These are phyloP conservation scores for Backusella parvicylindrica DNA, from an alignment of 192 early-diverging fungal species.

Conservation along the genomic window DNA sequence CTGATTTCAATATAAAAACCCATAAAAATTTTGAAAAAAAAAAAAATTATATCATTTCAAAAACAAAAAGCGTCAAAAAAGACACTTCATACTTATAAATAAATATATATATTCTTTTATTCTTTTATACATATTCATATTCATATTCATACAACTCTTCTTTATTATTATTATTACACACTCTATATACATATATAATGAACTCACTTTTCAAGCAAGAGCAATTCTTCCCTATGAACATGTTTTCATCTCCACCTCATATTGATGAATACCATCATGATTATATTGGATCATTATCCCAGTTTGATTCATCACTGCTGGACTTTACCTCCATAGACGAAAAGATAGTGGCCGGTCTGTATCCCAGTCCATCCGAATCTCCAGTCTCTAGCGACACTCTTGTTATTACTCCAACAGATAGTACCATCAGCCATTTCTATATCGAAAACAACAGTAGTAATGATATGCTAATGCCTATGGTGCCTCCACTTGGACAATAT, in stretches of 20 bases:
- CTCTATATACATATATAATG: neutral
- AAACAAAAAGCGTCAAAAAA: neutral
- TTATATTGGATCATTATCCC: conserved; percentile 7
- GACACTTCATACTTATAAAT: neutral
- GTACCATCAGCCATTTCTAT: neutral
- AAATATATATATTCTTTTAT: neutral
- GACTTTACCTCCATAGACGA: neutral
- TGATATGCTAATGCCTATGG: neutral
- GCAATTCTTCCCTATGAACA: neutral
- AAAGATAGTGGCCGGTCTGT: neutral
- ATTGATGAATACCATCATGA: neutral
- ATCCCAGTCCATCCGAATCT: conserved; percentile 13
- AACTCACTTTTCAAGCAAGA: neutral
- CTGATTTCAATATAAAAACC: neutral
- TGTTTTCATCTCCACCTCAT: conserved; percentile 3
- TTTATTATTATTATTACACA: too few relatives aligned
- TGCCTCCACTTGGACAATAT: conserved; percentile 3
- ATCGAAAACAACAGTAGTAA: neutral
- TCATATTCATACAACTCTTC: neutral
- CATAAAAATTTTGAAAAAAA: neutral
- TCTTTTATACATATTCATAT: neutral
- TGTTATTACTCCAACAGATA: neutral
- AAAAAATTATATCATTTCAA: neutral
- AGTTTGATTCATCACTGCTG: neutral
- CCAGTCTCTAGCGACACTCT: conserved; percentile 5